Conservation (phyloP, 257 asterid species). For the Solanum infundibuliforme region DNA sequence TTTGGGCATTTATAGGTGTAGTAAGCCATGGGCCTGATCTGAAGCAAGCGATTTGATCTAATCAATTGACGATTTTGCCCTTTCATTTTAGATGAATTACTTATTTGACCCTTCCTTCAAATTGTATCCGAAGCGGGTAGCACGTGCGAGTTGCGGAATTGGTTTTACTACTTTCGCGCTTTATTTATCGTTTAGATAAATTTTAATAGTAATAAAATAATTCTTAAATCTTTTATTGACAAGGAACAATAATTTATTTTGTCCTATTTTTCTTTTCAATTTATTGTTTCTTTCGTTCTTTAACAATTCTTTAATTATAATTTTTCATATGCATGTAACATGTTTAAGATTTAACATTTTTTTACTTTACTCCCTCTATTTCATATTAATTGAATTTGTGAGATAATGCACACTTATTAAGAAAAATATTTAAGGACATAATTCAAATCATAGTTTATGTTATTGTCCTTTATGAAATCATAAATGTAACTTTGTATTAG, state of each 20-base stretch:
- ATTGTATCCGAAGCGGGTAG: neutral
- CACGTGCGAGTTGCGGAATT: neutral
- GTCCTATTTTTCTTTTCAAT: neutral
- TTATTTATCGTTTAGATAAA: neutral
- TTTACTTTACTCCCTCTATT: too few relatives aligned
- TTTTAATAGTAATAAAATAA: neutral
- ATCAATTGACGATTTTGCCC: neutral
- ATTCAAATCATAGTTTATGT: fast-evolving
- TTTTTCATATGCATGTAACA: too few relatives aligned
- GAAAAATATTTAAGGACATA: too few relatives aligned
- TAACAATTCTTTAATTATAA: too few relatives aligned
- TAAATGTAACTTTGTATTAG: too few relatives aligned
- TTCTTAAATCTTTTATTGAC: neutral
- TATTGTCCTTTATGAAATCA: too few relatives aligned
- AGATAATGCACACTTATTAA: too few relatives aligned
- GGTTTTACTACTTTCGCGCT: neutral
- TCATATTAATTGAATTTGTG: too few relatives aligned
- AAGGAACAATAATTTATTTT: neutral
- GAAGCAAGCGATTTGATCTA: neutral
- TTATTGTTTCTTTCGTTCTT: neutral
- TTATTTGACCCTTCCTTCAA: neutral
- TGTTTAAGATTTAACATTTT: neutral
- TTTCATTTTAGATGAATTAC: neutral
- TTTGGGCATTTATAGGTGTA: conserved; percentile 1
- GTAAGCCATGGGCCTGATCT: conserved; percentile 2